Percentiles rank a stretch among this genome's conserved stretches.
Evolutionary conservation across 2,329 filamentous ascomycete species (phyloP).

Genomic region (Curvularia sp.): DNA sequence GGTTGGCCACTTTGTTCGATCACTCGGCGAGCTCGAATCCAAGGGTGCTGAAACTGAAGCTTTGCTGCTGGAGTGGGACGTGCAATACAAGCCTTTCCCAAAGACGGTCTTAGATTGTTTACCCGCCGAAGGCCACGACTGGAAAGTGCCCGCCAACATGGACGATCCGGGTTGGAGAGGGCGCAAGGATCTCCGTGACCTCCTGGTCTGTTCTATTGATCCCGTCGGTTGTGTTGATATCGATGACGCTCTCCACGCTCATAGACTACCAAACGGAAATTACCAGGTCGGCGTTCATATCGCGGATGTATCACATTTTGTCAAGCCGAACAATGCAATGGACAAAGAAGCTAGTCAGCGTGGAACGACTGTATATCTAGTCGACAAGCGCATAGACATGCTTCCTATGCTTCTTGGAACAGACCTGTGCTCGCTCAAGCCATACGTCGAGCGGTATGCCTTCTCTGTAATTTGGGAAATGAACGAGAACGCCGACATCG

Average conservation of each 20-base stretch:
- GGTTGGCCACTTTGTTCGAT: constrained; percentile 90
- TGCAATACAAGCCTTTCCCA: constrained; percentile 96
- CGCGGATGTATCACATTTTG: constrained; percentile 98
- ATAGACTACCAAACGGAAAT: constrained; percentile 86
- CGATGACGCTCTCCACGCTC: constrained; percentile 92
- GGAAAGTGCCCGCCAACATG: constrained; percentile 82
- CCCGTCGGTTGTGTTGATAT: constrained; percentile 97
- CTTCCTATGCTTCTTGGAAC: constrained; percentile 94
- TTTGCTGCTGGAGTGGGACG: constrained; percentile 90
- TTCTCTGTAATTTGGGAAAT: constrained; percentile 76
- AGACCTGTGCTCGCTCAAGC: constrained; percentile 94
- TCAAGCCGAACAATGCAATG: constrained; percentile 97
- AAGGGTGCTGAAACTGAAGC: constrained; percentile 99
- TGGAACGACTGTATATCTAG: constrained; percentile 95
- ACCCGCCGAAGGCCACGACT: constrained; percentile 88
- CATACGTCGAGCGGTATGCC: constrained; percentile 82
- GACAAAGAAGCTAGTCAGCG: constrained; percentile 92
- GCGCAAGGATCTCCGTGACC: constrained; percentile 80
- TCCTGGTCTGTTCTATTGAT: constrained; percentile 96
- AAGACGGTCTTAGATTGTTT: constrained; percentile 95
- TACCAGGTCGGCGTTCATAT: constrained; percentile 97
- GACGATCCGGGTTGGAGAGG: constrained; percentile 88
- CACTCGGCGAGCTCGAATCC: constrained; percentile 89
- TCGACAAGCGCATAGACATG: constrained; percentile 99
- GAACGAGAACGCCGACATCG: constrained; percentile 81